Conservation (phyloP, 768 basidiomycete species). For the Mycena galopus region DNA sequence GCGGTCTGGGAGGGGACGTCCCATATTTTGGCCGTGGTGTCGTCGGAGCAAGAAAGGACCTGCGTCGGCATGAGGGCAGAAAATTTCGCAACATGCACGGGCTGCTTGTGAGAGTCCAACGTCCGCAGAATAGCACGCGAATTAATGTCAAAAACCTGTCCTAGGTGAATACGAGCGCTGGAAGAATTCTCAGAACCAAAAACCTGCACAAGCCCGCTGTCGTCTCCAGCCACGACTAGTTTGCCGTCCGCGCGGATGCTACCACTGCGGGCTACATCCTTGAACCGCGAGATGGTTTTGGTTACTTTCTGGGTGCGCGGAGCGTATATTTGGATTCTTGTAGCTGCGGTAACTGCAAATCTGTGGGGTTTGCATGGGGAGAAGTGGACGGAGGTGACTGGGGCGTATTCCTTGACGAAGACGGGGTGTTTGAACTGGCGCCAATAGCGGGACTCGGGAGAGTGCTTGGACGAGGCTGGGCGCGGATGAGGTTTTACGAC, state of each 20-base stretch:
- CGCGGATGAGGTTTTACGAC: constrained; percentile 73
- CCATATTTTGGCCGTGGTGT: constrained; percentile 94
- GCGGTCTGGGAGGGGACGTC: constrained; percentile 92
- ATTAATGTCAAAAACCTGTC: constrained; percentile 91
- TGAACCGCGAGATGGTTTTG: constrained; percentile 97
- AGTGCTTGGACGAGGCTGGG: constrained; percentile 68
- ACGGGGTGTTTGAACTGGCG: constrained; percentile 90
- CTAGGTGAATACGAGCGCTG: constrained; percentile 4
- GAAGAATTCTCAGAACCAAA: constrained; percentile 22
- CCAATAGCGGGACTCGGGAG: constrained; percentile 87
- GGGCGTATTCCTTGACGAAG: constrained; percentile 97
- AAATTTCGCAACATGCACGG: constrained; percentile 95
- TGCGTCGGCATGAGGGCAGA: constrained; percentile 86
- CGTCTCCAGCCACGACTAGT: constrained; percentile 94
- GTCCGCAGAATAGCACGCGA: constrained; percentile 94
- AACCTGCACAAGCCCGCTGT: constrained; percentile 90
- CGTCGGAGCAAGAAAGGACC: constrained; percentile 95
- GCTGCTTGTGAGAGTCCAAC: constrained; percentile 94
- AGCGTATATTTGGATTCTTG: constrained; percentile 94
- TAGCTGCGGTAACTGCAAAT: constrained; percentile 96
- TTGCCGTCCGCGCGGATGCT: constrained; percentile 94
- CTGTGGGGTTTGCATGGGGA: constrained; percentile 88
- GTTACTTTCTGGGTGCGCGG: constrained; percentile 96
- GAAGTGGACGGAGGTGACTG: constrained; percentile 95
- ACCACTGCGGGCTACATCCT: constrained; percentile 93